Percentiles rank a stretch among this genome's conserved stretches.
Evolutionary conservation across 2,329 filamentous ascomycete species (phyloP).

Genomic region (Hirsutella rhossiliensis): DNA sequence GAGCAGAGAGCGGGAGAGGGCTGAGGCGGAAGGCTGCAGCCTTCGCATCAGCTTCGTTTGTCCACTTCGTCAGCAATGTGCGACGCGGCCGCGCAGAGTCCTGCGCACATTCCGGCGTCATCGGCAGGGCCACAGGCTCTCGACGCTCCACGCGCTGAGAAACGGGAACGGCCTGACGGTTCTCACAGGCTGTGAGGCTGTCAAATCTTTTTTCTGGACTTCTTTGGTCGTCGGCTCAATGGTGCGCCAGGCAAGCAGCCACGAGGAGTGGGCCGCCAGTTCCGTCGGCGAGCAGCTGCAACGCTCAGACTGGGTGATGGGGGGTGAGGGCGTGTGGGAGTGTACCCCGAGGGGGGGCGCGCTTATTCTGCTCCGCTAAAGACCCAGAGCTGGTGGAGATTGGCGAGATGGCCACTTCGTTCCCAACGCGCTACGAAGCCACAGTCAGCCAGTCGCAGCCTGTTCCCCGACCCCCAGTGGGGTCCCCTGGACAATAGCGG

Average conservation of each 20-base stretch:
- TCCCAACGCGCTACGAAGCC: constrained; percentile 2
- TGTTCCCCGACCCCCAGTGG: constrained; percentile 6
- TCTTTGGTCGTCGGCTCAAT: constrained; percentile 1
- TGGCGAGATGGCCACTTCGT: constrained; percentile 3
- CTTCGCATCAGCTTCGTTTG: constrained; percentile 4
- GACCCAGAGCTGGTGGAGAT: constrained; percentile 8
- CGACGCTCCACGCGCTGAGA: background rate
- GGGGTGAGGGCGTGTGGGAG: background rate
- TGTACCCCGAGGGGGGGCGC: background rate
- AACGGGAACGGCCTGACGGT: background rate
- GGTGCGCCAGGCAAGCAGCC: constrained; percentile 2
- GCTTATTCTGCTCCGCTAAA: constrained; percentile 4
- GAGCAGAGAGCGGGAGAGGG: constrained; percentile 8
- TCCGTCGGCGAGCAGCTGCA: background rate
- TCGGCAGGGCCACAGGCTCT: background rate
- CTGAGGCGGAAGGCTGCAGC: constrained; percentile 15
- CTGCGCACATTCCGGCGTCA: background rate
- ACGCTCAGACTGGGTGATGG: background rate
- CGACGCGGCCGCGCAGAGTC: background rate
- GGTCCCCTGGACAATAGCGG: constrained; percentile 3
- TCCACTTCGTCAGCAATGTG: background rate
- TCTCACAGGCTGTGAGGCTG: constrained; percentile 1
- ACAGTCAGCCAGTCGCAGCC: constrained; percentile 6
- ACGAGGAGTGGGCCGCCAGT: constrained; percentile 1
- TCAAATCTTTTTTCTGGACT: background rate